Evolutionary conservation across 768 basidiomycete species (phyloP).

Genomic region (Boletus eberwhitei): DNA sequence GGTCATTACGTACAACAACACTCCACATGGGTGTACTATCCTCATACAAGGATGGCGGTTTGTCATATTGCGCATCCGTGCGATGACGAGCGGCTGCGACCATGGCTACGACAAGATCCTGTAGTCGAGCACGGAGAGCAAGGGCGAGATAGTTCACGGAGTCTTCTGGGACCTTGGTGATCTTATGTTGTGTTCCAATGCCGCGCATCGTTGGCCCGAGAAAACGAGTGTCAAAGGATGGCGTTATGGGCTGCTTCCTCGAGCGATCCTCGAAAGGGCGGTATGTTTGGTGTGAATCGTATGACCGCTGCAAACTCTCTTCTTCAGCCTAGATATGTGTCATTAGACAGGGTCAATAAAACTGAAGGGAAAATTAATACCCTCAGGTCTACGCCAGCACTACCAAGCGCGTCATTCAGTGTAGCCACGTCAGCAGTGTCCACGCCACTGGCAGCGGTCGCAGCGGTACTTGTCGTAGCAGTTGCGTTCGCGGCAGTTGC

Average conservation of each 20-base stretch:
- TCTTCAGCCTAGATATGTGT: slow-evolving; percentile 74
- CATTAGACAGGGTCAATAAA: background rate
- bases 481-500: slow-evolving; percentile 14
- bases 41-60: slow-evolving; percentile 60
- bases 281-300: slow-evolving; percentile 60
- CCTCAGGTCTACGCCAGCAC: slow-evolving; percentile 83
- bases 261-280: slow-evolving; percentile 75
- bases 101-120: slow-evolving; percentile 67
- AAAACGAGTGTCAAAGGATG: slow-evolving; percentile 65
- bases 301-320: slow-evolving; percentile 67
- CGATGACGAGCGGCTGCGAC: slow-evolving; percentile 66
- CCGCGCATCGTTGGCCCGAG: slow-evolving; percentile 66
- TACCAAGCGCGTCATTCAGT: slow-evolving; percentile 80
- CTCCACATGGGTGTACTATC: slow-evolving; percentile 81
- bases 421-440: slow-evolving; percentile 75
- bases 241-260: slow-evolving; percentile 67
- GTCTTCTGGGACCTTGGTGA: slow-evolving; percentile 67
- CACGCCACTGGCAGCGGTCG: slow-evolving; percentile 35
- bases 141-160: slow-evolving; percentile 75
- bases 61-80: slow-evolving; percentile 65
- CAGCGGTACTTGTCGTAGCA: slow-evolving; percentile 18
- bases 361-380: slow-evolving; percentile 37
- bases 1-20: slow-evolving; percentile 70
- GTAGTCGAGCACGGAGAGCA: slow-evolving; percentile 71
- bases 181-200: slow-evolving; percentile 64